Evolutionary conservation across 2,329 filamentous ascomycete genomes (phyloP).

Genomic region (Cladosporium sp.): DNA sequence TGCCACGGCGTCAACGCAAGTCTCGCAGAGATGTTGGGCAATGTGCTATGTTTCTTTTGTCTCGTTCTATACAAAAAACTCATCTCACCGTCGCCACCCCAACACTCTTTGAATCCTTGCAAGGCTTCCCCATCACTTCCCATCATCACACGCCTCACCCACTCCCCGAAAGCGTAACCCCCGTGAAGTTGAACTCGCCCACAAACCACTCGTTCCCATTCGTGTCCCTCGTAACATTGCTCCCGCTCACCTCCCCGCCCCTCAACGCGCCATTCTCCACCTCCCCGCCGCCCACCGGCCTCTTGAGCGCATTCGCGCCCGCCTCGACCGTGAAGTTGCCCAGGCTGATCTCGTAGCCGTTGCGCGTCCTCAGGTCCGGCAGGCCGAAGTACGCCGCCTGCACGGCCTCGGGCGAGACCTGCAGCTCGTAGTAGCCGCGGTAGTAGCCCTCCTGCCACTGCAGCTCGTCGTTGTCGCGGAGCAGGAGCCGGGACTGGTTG

Average conservation of each 20-base stretch:
- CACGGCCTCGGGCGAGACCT: constrained; percentile 49
- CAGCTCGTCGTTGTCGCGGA: constrained; percentile 52
- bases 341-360: constrained; percentile 56
- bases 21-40: no score
- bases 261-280: constrained; percentile 52
- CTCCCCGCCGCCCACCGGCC: constrained; percentile 41
- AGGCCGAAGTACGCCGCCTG: constrained; percentile 57
- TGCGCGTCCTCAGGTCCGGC: constrained; percentile 53
- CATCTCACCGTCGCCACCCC: no score
- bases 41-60: no score
- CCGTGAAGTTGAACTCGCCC: constrained; percentile 4
- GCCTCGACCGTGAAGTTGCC: constrained; percentile 61
- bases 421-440: constrained; percentile 62
- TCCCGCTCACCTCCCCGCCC: constrained; percentile 25
- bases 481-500: constrained; percentile 35
- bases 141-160: neutral
- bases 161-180: constrained; percentile 1
- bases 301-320: constrained; percentile 52
- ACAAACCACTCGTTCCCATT: constrained; percentile 16
- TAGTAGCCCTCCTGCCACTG: constrained; percentile 67
- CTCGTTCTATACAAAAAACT: no score
- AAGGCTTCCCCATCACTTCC: neutral
- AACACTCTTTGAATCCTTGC: no score
- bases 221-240: constrained; percentile 23
- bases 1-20: no score